Evolutionary conservation across 1,284 basidiomycete genomes (phyloP).

Genomic region (Phlebopus sp.): DNA sequence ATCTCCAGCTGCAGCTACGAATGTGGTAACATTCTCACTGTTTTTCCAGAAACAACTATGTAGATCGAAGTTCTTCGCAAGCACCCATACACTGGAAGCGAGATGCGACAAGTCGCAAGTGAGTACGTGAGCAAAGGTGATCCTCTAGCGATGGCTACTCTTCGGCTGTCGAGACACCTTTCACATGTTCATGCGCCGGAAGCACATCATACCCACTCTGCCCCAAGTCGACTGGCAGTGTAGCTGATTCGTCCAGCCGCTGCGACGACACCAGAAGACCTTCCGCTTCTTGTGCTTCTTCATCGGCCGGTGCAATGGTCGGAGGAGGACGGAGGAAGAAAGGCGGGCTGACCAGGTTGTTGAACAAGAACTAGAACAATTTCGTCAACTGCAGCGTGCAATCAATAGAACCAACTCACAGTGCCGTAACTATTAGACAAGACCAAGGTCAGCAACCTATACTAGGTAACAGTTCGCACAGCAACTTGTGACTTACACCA

Average conservation of each 20-base stretch:
- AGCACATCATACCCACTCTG: conserved; percentile 70
- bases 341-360: conserved; percentile 66
- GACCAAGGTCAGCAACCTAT: conserved; percentile 7
- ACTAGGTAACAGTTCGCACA: conserved; percentile 33
- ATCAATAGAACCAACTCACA: conserved; percentile 34
- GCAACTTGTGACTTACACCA: conserved; percentile 60
- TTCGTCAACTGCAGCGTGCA: conserved; percentile 10
- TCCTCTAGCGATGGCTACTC: conserved; percentile 1
- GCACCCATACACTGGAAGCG: not conserved
- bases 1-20: no score
- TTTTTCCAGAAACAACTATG: no score
- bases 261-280: conserved; percentile 40
- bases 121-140: not conserved
- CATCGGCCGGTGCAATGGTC: conserved; percentile 24
- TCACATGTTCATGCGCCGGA: conserved; percentile 48
- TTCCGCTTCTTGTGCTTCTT: conserved; percentile 50
- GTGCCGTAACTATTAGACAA: conserved; percentile 51
- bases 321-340: conserved; percentile 48
- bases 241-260: conserved; percentile 69
- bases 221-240: conserved; percentile 69
- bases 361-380: conserved; percentile 67
- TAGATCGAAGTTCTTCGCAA: no score
- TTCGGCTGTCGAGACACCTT: conserved; percentile 13
- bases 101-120: not conserved
- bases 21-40: no score